Base-by-base conservation (phyloP, 2,329 filamentous ascomycete species). In the Aspergillus carbonarius region DNA sequence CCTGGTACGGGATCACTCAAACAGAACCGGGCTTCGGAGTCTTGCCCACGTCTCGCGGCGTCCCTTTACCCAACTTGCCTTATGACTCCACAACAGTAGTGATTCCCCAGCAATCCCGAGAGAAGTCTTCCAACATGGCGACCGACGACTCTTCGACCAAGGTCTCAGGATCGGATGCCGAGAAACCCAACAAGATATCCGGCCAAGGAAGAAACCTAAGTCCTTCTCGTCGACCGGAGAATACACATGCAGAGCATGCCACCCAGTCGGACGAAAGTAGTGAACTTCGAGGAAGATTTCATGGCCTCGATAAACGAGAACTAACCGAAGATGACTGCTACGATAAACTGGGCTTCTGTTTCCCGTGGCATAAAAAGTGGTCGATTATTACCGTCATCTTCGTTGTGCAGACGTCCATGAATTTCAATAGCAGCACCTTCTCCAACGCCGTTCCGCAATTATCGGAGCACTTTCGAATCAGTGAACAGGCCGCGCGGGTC, bases 341-440 rank as follows among this genome's bases (percentile, higher is more conserved):
- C 70, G 79, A 82, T 6, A 81, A 88, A 66, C 79, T 90, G 1
- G 87, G 85, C 51, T 89, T 80, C 68, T 76, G 76, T 30, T 90
- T 83, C 63, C 75, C 86, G 0, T 59, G 60, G 50, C 66, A 64
- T 57, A 89, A 87, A 77, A 91, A 91, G 77, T 91, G 88, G 88
- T 84, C 78, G 63, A 89, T 91, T 65, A 80, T 91, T 51, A 84
- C 82, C 17, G 82, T 90, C 70, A 88, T 91, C 71, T 90, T 90
- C 78, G 76, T 85, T 64, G 87, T 91, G 4, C 88, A 91, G 69
- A 85, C 88, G 15, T 90, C 88, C 7, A 91, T 91, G 88, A 91
- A 91, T 78, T 89, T 91, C 79, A 91, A 91, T 77, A 89, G 87
- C 2, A 87, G 85, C 53, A 81, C 90, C 6, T 91, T 90, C 74